Base-by-base conservation (phyloP, 2,329 filamentous ascomycete species). In the Cordyceps fumosorosea region DNA sequence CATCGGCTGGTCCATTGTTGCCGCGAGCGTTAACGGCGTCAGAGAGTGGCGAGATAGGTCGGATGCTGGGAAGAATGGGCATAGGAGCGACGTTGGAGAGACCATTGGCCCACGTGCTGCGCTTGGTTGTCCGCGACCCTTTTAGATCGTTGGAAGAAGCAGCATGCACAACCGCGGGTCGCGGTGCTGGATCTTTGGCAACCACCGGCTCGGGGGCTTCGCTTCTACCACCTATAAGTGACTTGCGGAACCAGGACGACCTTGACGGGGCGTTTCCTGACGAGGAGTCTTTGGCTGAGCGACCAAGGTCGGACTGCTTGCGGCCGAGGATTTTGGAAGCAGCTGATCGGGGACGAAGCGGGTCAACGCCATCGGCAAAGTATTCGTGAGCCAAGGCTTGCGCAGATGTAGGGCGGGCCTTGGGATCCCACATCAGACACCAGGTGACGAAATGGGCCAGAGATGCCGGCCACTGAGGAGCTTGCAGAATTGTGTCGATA, bases 381-480 rank as follows among this genome's bases (percentile, higher is more conserved):
- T 96, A 99, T 68, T 97, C 93, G 74, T 99, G 95, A 45, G 90
- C 89, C 67, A 99, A 78, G n/a, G 95, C 93, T 75, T 99, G 93
- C 0, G 89, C 87, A 2, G 93, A 97, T 4, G 93, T 98, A 51
- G 95, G 95, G 64, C 95, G 85, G 70, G 80, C 87, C 78, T 93
- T 96, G 12, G 95, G 95, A 75, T 99, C 95, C 95, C 95, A 99
- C 90, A 98, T 95, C 67, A 99, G 77, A 76, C 95, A 99, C 92
- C 92, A 97, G 18, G 95, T 99, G 63, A 99, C 95, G 71, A 99
- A 98, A 63, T 96, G 86, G 70, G 89, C 89, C 61, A 99, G 82
- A 22, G 91, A 89, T 1, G 88, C 78, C 6, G 95, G 95, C 95
- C 95, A 99, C 71, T 96, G 91, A 18, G 95, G 92, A 29, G 89